Evolutionary conservation across 2,329 filamentous ascomycete species (phyloP).

Genomic region (Alternaria ethzedia): DNA sequence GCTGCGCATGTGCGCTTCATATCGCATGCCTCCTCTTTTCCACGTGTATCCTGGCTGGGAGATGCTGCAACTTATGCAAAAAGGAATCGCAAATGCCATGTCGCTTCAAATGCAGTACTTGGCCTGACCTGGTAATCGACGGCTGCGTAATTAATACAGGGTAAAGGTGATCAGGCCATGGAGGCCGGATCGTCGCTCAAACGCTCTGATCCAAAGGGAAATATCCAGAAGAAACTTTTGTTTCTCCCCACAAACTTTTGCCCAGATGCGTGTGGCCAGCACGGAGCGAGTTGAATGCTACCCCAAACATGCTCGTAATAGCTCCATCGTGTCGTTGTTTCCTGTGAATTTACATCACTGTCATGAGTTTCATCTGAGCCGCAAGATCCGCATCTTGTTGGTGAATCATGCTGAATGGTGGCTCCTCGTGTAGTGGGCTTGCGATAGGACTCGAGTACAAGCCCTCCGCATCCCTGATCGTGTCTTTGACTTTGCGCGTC

Average conservation of each 20-base stretch:
- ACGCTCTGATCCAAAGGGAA: conserved; percentile 42
- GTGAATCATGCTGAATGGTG: conserved; percentile 45
- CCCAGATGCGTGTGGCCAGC: conserved; percentile 23
- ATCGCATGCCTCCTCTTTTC: conserved; percentile 21
- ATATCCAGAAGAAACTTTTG: conserved; percentile 38
- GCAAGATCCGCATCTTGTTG: conserved; percentile 42
- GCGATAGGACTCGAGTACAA: conserved; percentile 53
- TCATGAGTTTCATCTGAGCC: conserved; percentile 51
- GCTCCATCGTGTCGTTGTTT: conserved; percentile 26
- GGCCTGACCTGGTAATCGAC: conserved; percentile 26
- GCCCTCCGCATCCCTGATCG: conserved; percentile 55
- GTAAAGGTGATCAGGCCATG: conserved; percentile 25
- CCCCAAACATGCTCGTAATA: conserved; percentile 6
- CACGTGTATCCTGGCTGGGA: conserved; percentile 21
- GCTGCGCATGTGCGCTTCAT: conserved; percentile 13
- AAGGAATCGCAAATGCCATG: conserved; percentile 35
- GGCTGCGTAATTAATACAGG: conserved; percentile 43
- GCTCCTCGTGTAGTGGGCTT: conserved; percentile 45
- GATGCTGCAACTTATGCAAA: conserved; percentile 34
- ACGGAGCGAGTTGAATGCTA: conserved; percentile 7
- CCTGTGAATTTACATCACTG: conserved; percentile 44
- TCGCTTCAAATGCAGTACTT: conserved; percentile 44
- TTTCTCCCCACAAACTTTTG: conserved; percentile 27
- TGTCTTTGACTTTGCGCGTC: conserved; percentile 57
- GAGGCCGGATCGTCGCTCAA: conserved; percentile 30